Conservation (phyloP, 2,329 filamentous ascomycete genomes). For the Apiospora aurea region DNA sequence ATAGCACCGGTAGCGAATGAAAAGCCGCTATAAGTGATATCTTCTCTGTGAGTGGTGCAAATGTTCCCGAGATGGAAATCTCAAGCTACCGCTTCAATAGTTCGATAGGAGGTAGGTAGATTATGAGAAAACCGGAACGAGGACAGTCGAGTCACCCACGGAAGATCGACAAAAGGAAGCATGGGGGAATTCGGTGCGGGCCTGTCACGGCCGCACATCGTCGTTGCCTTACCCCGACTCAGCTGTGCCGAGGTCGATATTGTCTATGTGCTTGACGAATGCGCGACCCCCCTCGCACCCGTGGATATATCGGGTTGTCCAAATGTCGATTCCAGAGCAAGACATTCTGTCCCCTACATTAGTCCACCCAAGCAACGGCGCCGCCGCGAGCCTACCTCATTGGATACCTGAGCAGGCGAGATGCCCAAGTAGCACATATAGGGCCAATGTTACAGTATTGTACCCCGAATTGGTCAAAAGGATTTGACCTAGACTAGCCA, state of each 20-base stretch:
- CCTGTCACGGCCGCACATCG: conserved; percentile 8
- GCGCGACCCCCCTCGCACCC: neutral
- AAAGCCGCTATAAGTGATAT: neutral
- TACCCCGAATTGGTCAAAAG: neutral
- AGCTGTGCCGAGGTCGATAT: conserved; percentile 8
- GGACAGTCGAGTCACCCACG: neutral
- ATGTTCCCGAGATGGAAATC: neutral
- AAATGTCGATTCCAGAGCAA: neutral
- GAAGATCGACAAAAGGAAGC: neutral
- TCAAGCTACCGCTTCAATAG: neutral
- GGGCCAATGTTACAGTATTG: neutral
- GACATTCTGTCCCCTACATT: neutral
- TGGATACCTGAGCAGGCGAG: neutral
- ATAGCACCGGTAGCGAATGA: conserved; percentile 12
- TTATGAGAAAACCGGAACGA: neutral
- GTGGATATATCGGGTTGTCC: neutral
- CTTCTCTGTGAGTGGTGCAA: neutral
- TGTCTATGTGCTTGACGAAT: neutral
- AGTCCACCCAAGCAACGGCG: neutral
- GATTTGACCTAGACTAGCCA: neutral
- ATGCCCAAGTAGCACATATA: neutral
- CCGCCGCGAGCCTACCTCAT: neutral
- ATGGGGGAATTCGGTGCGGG: neutral
- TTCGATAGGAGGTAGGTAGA: neutral
- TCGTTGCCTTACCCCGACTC: neutral